These are phyloP conservation scores for Lachnellula cervina DNA, from an alignment of 2,329 filamentous ascomycete genomes.

Conservation along the genomic window DNA sequence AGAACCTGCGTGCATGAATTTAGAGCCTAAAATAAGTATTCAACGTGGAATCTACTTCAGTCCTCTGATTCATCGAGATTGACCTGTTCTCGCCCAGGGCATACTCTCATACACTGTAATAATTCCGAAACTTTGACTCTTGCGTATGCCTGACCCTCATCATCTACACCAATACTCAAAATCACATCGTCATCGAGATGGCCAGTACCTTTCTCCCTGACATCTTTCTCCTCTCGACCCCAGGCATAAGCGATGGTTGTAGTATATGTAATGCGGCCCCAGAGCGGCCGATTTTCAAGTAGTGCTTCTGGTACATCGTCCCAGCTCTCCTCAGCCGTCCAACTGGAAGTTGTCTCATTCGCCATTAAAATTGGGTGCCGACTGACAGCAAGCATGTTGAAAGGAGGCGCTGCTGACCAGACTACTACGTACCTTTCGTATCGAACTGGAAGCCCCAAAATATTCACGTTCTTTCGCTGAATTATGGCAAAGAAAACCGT, in stretches of 20 bases:
- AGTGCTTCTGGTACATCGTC: slow-evolving; percentile 23
- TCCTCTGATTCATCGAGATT: not conserved
- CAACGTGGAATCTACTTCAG: not conserved
- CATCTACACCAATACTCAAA: slow-evolving; percentile 36
- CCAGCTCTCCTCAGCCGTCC: slow-evolving; percentile 33
- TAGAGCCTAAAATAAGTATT: not conserved
- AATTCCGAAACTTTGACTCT: slow-evolving; percentile 31
- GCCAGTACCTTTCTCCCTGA: slow-evolving; percentile 32
- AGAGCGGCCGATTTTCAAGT: slow-evolving; percentile 15
- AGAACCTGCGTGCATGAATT: not conserved
- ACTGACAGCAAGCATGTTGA: slow-evolving; percentile 34
- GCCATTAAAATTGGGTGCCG: slow-evolving; percentile 32
- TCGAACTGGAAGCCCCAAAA: slow-evolving; percentile 31
- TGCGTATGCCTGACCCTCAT: slow-evolving; percentile 33
- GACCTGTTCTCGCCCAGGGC: slow-evolving; percentile 43
- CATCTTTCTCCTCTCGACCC: slow-evolving; percentile 29
- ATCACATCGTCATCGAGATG: slow-evolving; percentile 38
- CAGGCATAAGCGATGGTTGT: slow-evolving; percentile 36
- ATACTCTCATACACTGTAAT: slow-evolving; percentile 34
- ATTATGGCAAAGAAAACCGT: slow-evolving; percentile 34
- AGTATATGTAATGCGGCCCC: slow-evolving; percentile 36
- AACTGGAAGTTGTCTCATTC: slow-evolving; percentile 35
- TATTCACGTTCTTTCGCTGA: slow-evolving; percentile 35
- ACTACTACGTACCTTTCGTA: slow-evolving; percentile 37
- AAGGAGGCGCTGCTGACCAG: slow-evolving; percentile 34